Percentiles rank a stretch among this genome's conserved stretches.
Evolutionary conservation across 1,139 yeast genomes (phyloP).

Genomic region (Williopsis jadinii): DNA sequence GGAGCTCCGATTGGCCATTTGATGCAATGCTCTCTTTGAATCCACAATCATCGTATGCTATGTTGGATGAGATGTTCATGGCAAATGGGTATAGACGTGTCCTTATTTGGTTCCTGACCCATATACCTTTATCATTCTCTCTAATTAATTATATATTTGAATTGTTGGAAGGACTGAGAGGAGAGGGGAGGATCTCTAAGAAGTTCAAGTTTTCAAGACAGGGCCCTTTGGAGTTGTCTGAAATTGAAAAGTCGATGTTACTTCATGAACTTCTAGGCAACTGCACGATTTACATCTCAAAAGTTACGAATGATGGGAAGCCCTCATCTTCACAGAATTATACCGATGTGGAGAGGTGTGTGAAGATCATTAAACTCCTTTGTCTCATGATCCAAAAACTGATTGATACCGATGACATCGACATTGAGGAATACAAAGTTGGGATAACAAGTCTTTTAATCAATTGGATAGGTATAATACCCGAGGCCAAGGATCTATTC

Average conservation of each 20-base stretch:
- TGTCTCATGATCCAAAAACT: constrained; percentile 56
- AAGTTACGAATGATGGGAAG: constrained; percentile 18
- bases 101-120: constrained; percentile 63
- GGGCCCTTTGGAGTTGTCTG: constrained; percentile 46
- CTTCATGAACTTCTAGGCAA: constrained; percentile 60
- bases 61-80: constrained; percentile 67
- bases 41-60: constrained; percentile 41
- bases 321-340: constrained; percentile 8
- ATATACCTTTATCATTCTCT: constrained; percentile 45
- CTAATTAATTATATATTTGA: constrained; percentile 56
- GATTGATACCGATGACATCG: constrained; percentile 37
- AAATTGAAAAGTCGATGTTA: constrained; percentile 57
- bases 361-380: constrained; percentile 44
- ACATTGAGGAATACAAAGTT: constrained; percentile 43
- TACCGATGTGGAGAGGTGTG: constrained; percentile 32
- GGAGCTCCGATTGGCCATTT: constrained; percentile 36
- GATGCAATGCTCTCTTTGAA: constrained; percentile 34
- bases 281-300: constrained; percentile 42
- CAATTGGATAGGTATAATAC: constrained; percentile 52
- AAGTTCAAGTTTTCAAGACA: constrained; percentile 45
- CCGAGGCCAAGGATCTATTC: constrained; percentile 35
- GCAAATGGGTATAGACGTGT: constrained; percentile 52
- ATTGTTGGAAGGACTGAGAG: constrained; percentile 47
- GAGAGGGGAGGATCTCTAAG: constrained; percentile 24
- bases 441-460: constrained; percentile 53